Evolutionary conservation across 371 early-diverging fungal genomes (phyloP).

Genomic region (Polyrhizophydium stewartii): DNA sequence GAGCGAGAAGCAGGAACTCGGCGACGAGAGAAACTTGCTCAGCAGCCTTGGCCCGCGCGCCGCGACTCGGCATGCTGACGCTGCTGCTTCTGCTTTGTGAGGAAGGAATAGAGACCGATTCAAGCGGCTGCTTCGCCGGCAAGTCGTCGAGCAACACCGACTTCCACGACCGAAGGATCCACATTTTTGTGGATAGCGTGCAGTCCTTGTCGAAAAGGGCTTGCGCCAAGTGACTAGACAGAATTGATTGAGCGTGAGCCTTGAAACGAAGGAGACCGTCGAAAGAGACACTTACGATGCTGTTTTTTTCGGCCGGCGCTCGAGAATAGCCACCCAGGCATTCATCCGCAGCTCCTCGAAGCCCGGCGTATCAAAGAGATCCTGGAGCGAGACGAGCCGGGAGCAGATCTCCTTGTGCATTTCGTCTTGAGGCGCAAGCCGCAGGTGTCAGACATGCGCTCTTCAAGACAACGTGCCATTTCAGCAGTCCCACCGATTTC

Average conservation of each 20-base stretch:
- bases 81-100: too few relatives aligned
- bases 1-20: neutral
- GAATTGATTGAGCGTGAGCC: too few relatives aligned
- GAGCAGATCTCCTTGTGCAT: neutral
- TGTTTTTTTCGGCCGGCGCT: neutral
- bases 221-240: neutral
- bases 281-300: neutral
- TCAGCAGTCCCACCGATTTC: neutral
- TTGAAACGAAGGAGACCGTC: too few relatives aligned
- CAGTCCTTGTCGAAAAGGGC: neutral
- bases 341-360: neutral
- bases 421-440: too few relatives aligned
- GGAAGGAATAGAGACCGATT: too few relatives aligned
- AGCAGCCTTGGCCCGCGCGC: too few relatives aligned
- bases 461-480: neutral
- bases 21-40: too few relatives aligned
- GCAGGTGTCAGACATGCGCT: neutral
- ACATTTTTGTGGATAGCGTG: neutral
- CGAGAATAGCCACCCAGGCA: neutral
- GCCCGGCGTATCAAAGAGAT: neutral
- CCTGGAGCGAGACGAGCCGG: neutral
- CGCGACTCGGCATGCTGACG: too few relatives aligned
- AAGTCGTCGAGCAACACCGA: neutral
- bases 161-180: neutral
- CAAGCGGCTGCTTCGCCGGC: too few relatives aligned